Evolutionary conservation across 177 flowering plant species (phyloP), one percentile per base, ranked within the genome.

Genomic region (Vitis hybrid): DNA sequence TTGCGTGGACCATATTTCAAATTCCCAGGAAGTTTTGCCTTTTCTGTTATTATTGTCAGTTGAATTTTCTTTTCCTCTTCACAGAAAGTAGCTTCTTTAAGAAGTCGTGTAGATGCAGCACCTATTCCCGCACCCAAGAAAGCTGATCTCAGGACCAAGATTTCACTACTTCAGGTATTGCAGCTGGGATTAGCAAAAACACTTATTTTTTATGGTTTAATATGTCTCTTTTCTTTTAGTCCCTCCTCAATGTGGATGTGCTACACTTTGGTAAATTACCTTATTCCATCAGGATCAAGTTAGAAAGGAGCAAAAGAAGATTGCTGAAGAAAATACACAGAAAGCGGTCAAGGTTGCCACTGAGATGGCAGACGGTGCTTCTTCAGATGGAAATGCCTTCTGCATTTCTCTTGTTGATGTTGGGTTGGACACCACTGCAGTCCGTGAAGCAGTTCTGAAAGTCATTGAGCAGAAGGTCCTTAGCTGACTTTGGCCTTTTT

Each of bases 401-500:
- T 92, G 92, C 70, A 70, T 94, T 55, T 76, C 82, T 51, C 85
- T 55, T 56, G 88, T 94, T 66, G 87, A 89, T 86, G 97, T 92
- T 62, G 99, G 99, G 69, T 58, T 85, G 72, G 99, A 96, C 70
- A 81, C 89, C 65, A 59, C 83, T 64, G 98, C 99, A 21, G 85
- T 92, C 9, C 94, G 98, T 52, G 97, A 93, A 78, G 98, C 99
- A 57, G 98, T 91, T 67, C 63, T 81, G 14, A 88, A 86, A 86
- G 94, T 87, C 62, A 64, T 82, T 64, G 84, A 87, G 65, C 81
- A 88, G 71, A 91, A 91, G 98, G 97, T 87, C 30, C 56, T 51
- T 67, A 6, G 8, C 64, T 64, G 70, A 61, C 52, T 60, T 17
- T 49, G 17, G 23, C 63, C 18, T 23, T n/a, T 12, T 8, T 15